Base-by-base conservation (phyloP, 2,329 filamentous ascomycete genomes). In the Aspergillus fijiensis region DNA sequence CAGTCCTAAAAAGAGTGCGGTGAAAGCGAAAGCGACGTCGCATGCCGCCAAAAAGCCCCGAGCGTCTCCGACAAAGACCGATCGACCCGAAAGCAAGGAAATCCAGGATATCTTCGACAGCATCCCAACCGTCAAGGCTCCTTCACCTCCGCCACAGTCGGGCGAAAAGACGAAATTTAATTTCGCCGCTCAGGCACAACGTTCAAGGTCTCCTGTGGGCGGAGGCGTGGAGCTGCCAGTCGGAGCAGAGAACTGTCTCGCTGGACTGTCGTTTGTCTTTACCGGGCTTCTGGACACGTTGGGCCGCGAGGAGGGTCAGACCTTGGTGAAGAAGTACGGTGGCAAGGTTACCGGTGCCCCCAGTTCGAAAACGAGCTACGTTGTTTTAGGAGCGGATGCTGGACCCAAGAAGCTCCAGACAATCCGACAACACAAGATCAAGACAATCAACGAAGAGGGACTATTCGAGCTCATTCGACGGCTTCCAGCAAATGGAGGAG, bases 381-480 rank as follows among this genome's bases (percentile, higher is more conserved):
- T 99, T 50, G 91, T 99, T 16, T 84, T 99, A 2, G 95, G 95
- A 49, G 85, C 84, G 27, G 95, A 98, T 74, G 95, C 96, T 25
- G 95, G 95, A 0, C 95, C 95, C 1, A 96, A 89, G 76, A 99
- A 99, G 74, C 82, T 99, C 47, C 82, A 88, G 65, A 97, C 93
- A 67, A 98, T 99, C 67, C 83, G 85, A 59, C 84, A 91, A 21
- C 80, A 90, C 68, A 86, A 86, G 0, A 86, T 98, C 73, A 97
- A 92, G 75, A 96, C 93, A 0, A 97, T 99, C 70, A 89, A 97
- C 68, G 96, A 99, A 73, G 86, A 96, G 66, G 96, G 95, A 0
- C 79, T 99, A 2, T 96, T 96, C 67, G 89, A 90, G 60, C 83
- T 99, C 49, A 96, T 99, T 66, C 84, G 87, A 61, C 82, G 80